Evolutionary conservation across 2,329 filamentous ascomycete genomes (phyloP), one percentile per base, ranked within the genome.

Genomic region (Verticillium tricorpus): DNA sequence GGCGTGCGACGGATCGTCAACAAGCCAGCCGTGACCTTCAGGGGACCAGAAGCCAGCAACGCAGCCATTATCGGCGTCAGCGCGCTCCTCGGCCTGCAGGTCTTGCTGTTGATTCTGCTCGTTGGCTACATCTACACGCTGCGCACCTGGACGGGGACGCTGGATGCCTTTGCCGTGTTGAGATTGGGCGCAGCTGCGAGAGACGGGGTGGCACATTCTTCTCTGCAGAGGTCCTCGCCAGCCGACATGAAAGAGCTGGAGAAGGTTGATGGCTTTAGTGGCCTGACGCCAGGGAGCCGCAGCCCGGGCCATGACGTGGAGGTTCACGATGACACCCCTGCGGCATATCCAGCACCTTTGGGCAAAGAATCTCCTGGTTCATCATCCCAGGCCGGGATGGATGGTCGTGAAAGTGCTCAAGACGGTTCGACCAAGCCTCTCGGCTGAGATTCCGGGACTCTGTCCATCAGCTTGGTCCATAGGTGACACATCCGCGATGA

Each of bases 1-100:
- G 63, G 61, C 14, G 59, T 62, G 5, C 64, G 63, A 17, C 64
- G 58, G 25, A 65, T 65, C 25, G 60, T 60, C 50, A 64, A 65
- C 56, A 32, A 63, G 17, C 54, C 62, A 8, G 60, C 62, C 31
- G 45, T 58, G 37, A 56, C 52, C 3, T 59, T 65, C 14, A 58
- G 57, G 22, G 62, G 61, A 5, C 57, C 60, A 6, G 55, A 39
- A n/a, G 25, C 52, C 37, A 60, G 25, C 15, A 7, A 22, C 4
- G 62, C 55, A 14, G 60, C 62, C 7, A 62, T 58, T 2, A 32
- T 60, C 19, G 57, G 25, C 17, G 40, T 64, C 28, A 65, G 62
- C 56, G 9, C 35, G n/a, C 58, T 65, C 8, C 61, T 65, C n/a
- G 39, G 45, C 50, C 22, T 63, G 8, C 63, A 65, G 5, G 62